phyloP scores from a whole-genome alignment of 2,329 filamentous ascomycete species.

The Aschersonia sp. region DNA sequence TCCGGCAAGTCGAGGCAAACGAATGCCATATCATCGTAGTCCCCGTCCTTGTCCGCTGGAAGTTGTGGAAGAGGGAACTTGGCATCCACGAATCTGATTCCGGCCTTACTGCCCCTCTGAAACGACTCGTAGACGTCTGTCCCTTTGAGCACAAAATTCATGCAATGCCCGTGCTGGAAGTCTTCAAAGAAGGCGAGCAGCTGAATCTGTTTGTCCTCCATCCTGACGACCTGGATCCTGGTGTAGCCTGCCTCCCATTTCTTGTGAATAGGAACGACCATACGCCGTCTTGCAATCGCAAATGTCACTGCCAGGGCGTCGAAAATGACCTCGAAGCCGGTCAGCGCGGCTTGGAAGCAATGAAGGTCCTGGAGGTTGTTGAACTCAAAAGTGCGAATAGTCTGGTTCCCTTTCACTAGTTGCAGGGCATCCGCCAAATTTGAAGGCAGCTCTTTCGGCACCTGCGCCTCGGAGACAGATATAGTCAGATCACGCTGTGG shows the following conservation, averaged over 20 bases:
- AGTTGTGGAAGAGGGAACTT: constrained; percentile 73
- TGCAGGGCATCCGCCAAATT: constrained; percentile 52
- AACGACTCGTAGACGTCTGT: constrained; percentile 71
- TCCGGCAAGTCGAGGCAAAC: constrained; percentile 78
- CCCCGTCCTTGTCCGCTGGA: constrained; percentile 32
- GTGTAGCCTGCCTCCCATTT: constrained; percentile 79
- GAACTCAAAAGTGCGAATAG: constrained; percentile 60
- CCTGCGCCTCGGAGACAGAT: constrained; percentile 55
- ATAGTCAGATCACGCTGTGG: constrained; percentile 66
- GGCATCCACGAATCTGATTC: constrained; percentile 70
- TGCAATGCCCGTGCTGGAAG: constrained; percentile 72
- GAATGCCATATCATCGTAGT: constrained; percentile 52
- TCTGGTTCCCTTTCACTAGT: constrained; percentile 39
- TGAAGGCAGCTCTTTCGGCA: constrained; percentile 44
- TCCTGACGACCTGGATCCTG: constrained; percentile 60
- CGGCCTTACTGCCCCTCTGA: constrained; percentile 48
- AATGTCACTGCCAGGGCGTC: constrained; percentile 61
- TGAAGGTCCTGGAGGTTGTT: constrained; percentile 56
- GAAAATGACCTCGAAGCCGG: constrained; percentile 63
- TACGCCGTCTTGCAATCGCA: constrained; percentile 68
- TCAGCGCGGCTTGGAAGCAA: constrained; percentile 63
- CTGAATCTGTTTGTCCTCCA: constrained; percentile 61
- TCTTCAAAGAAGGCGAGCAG: constrained; percentile 79
- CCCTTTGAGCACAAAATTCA: constrained; percentile 76
- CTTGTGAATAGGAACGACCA: constrained; percentile 88